Evolutionary conservation across 2,329 filamentous ascomycete genomes (phyloP).

Genomic region (Verticillium dahliae): DNA sequence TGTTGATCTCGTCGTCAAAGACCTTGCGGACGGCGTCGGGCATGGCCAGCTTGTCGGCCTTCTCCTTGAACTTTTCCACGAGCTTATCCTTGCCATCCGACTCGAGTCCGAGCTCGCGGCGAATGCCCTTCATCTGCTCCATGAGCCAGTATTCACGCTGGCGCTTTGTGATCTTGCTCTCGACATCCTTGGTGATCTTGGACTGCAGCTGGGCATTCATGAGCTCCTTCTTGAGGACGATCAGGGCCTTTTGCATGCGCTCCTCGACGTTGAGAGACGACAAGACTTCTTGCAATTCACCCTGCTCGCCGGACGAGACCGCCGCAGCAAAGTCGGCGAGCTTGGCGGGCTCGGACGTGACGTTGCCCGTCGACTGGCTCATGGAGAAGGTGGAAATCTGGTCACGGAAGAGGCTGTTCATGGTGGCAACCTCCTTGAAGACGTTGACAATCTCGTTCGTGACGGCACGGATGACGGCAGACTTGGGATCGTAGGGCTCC

Average conservation of each 20-base stretch:
- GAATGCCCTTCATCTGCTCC: constrained; percentile 99
- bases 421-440: constrained; percentile 90
- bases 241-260: constrained; percentile 81
- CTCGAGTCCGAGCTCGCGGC: constrained; percentile 89
- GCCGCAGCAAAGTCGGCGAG: constrained; percentile 95
- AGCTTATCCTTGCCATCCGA: constrained; percentile 98
- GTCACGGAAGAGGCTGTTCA: constrained; percentile 93
- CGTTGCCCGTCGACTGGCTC: constrained; percentile 89
- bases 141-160: constrained; percentile 98
- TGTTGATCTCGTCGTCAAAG: constrained; percentile 97
- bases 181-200: constrained; percentile 97
- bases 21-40: constrained; percentile 94
- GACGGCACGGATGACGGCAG: constrained; percentile 79
- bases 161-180: constrained; percentile 93
- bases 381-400: constrained; percentile 97
- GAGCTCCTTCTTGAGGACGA: constrained; percentile 93
- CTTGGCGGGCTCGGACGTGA: constrained; percentile 90
- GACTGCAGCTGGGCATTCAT: constrained; percentile 97
- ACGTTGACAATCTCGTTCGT: constrained; percentile 98
- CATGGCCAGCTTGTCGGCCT: constrained; percentile 90
- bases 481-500: constrained; percentile 85
- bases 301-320: constrained; percentile 87
- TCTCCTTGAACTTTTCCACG: constrained; percentile 95
- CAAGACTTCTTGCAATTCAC: constrained; percentile 87
- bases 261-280: constrained; percentile 87